These are phyloP conservation scores for Claviceps purpurea DNA, from an alignment of 2,329 filamentous ascomycete genomes.

Conservation along the genomic window DNA sequence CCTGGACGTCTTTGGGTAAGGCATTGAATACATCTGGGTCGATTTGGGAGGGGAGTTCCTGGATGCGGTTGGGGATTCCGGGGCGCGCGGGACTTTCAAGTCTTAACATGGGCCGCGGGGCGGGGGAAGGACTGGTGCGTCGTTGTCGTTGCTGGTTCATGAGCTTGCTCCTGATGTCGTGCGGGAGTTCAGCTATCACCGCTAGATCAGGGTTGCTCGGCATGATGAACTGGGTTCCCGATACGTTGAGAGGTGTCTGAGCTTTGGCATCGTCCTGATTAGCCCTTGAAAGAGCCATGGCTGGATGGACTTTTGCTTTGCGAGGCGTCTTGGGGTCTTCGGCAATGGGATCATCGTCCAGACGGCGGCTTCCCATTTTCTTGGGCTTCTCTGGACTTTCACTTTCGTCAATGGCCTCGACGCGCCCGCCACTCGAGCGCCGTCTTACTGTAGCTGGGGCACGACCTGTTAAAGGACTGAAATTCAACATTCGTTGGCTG, in stretches of 20 bases:
- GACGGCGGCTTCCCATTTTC: conserved; percentile 14
- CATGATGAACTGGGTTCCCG: conserved; percentile 84
- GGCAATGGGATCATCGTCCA: conserved; percentile 37
- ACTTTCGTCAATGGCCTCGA: conserved; percentile 39
- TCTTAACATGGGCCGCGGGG: conserved; percentile 12
- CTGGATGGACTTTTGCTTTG: conserved; percentile 40
- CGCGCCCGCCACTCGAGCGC: conserved; percentile 13
- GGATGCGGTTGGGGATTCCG: conserved; percentile 8
- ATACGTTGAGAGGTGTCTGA: conserved; percentile 59
- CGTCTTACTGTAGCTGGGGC: conserved; percentile 25
- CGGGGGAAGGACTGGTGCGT: conserved; percentile 8
- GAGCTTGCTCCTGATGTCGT: conserved; percentile 67
- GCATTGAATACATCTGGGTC: conserved; percentile 75
- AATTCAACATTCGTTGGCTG: conserved; percentile 68
- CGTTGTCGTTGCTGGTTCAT: conserved; percentile 43
- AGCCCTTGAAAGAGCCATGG: conserved; percentile 35
- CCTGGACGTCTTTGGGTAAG: conserved; percentile 73
- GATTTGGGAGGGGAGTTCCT: conserved; percentile 57
- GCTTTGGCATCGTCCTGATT: conserved; percentile 39
- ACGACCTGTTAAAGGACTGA: conserved; percentile 40
- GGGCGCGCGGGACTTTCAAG: conserved; percentile 25
- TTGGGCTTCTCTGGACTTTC: conserved; percentile 23
- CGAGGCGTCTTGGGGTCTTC: conserved; percentile 40
- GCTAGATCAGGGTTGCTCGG: conserved; percentile 69
- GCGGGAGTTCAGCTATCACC: conserved; percentile 73